Evolutionary conservation across 176 grass and related monocot genomes (phyloP).

Genomic region (Tuctoria greenei): DNA sequence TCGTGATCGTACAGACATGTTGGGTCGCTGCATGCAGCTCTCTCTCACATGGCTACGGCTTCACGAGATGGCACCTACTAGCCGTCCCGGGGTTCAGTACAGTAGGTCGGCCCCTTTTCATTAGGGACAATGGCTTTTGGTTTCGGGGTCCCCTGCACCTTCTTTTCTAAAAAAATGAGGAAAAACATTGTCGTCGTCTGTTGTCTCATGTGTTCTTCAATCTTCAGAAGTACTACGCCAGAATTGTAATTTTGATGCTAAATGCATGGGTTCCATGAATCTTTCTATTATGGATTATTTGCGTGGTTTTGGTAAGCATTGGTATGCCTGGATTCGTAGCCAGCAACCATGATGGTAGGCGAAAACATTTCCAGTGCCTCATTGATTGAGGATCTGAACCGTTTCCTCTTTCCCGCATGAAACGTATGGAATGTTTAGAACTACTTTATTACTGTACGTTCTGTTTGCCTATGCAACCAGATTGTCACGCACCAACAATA

Average conservation of each 20-base stretch:
- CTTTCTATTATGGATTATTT: background rate
- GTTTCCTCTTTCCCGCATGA: background rate
- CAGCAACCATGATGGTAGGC: background rate
- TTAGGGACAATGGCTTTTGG: slow-evolving; percentile 3
- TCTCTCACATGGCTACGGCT: background rate
- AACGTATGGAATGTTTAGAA: background rate
- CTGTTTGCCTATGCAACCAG: no score
- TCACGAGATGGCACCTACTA: background rate
- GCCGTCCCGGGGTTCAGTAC: background rate
- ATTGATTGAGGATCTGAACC: background rate
- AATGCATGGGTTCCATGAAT: background rate
- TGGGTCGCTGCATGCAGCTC: background rate
- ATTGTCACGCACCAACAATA: background rate
- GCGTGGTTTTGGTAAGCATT: background rate
- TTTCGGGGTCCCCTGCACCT: background rate
- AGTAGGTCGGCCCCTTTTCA: background rate
- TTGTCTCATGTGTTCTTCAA: background rate
- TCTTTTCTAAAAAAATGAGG: background rate
- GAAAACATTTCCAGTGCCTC: background rate
- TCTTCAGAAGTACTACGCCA: background rate
- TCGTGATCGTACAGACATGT: background rate
- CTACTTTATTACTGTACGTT: background rate
- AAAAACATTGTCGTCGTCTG: background rate
- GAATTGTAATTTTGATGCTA: background rate
- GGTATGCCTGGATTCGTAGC: background rate